Conservation (phyloP, 2,329 filamentous ascomycete genomes). For the Fusarium chlamydosporum region DNA sequence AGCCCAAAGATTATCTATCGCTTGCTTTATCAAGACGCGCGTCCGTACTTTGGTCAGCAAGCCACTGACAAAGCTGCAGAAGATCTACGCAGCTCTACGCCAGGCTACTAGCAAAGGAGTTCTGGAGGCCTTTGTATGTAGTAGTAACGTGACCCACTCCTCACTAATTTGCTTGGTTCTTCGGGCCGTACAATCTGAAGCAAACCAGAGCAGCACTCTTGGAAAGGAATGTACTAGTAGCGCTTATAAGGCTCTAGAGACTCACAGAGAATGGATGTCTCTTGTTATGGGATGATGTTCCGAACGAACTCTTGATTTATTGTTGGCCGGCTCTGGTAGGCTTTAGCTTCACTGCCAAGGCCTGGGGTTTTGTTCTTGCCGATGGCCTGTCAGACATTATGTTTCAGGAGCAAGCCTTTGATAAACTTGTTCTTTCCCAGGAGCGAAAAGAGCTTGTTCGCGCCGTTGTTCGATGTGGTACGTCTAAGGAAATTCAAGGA, state of each 20-base stretch:
- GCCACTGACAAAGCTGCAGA: neutral
- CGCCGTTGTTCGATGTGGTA: neutral
- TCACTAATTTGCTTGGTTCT: neutral
- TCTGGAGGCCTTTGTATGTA: neutral
- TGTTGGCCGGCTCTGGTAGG: neutral
- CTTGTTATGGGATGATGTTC: neutral
- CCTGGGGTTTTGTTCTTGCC: neutral
- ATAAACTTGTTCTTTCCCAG: slow-evolving; percentile 13
- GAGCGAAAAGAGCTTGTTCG: neutral
- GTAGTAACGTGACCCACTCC: too few relatives aligned
- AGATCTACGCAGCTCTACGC: neutral
- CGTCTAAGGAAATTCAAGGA: neutral
- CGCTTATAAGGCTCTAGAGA: neutral
- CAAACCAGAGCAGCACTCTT: neutral
- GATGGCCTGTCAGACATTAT: neutral
- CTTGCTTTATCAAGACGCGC: neutral
- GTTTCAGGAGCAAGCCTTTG: slow-evolving; percentile 7
- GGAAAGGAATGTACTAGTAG: neutral
- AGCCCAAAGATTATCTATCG: neutral
- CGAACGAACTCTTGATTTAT: neutral
- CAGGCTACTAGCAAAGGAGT: neutral
- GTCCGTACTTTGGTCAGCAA: neutral
- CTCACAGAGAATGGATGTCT: neutral
- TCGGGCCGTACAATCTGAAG: neutral
- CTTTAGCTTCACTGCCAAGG: neutral